These are phyloP conservation scores for Globisporangium ultimum DNA, from an alignment of 352 stramenopile genomes.

Conservation along the genomic window DNA sequence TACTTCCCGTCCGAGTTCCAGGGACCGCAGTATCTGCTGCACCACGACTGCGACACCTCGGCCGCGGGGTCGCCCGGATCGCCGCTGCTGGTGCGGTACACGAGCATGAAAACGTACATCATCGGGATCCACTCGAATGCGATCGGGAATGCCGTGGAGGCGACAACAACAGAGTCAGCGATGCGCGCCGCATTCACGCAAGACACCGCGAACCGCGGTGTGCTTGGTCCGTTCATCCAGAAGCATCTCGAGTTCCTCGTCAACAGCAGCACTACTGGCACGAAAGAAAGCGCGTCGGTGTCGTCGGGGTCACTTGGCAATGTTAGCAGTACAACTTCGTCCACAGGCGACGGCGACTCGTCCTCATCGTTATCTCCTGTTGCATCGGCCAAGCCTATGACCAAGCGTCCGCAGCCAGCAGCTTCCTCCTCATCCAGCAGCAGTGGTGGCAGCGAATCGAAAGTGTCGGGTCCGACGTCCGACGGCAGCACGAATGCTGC, in stretches of 20 bases:
- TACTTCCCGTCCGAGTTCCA: constrained; percentile 40
- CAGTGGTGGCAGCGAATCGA: not conserved
- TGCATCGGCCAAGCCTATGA: too few relatives aligned
- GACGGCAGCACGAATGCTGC: not conserved
- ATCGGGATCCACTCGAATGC: constrained; percentile 54
- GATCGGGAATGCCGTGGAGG: constrained; percentile 16
- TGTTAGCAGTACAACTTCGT: too few relatives aligned
- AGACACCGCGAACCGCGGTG: constrained; percentile 40
- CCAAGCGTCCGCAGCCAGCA: too few relatives aligned
- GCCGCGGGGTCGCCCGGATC: constrained; percentile 39
- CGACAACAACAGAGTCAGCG: constrained; percentile 6
- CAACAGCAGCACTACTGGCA: constrained; percentile 1
- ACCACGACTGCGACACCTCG: constrained; percentile 63
- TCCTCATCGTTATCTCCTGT: too few relatives aligned
- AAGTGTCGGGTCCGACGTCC: not conserved
- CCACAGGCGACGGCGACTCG: too few relatives aligned
- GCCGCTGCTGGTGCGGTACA: constrained; percentile 56
- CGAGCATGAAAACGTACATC: constrained; percentile 53
- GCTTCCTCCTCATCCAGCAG: not conserved
- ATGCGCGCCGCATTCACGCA: constrained; percentile 26
- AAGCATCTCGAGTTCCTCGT: constrained; percentile 37
- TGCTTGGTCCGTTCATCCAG: constrained; percentile 50
- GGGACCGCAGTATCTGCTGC: constrained; percentile 40
- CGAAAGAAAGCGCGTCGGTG: too few relatives aligned
- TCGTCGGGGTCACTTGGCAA: too few relatives aligned